Conservation (phyloP, 1,284 basidiomycete species). For the Ustilago curta region DNA sequence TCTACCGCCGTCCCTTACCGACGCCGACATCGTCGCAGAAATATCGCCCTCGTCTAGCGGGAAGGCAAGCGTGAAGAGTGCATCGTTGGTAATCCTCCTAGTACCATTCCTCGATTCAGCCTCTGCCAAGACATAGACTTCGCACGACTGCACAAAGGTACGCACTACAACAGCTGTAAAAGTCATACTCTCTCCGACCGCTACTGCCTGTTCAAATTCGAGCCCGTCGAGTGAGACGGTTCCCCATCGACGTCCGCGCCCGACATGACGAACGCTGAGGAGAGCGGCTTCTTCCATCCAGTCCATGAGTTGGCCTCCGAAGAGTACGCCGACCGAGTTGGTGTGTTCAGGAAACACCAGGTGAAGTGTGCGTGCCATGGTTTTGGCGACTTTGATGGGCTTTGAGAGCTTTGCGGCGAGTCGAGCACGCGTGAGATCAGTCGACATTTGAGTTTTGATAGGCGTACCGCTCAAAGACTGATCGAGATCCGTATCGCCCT, state of each 20-base stretch:
- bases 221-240: slow-evolving; percentile 60
- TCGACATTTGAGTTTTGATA: slow-evolving; percentile 22
- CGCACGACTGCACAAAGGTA: slow-evolving; percentile 51
- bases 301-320: slow-evolving; percentile 62
- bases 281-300: slow-evolving; percentile 63
- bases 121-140: slow-evolving; percentile 58
- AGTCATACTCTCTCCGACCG: slow-evolving; percentile 54
- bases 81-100: slow-evolving; percentile 56
- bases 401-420: slow-evolving; percentile 31
- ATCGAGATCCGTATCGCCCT: slow-evolving; percentile 42
- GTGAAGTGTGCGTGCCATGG: slow-evolving; percentile 49
- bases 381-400: slow-evolving; percentile 50
- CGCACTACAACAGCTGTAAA: slow-evolving; percentile 53
- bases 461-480: slow-evolving; percentile 35
- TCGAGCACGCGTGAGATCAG: slow-evolving; percentile 16
- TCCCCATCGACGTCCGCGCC: slow-evolving; percentile 41
- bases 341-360: slow-evolving; percentile 63
- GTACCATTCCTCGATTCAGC: slow-evolving; percentile 52
- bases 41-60: slow-evolving; percentile 32
- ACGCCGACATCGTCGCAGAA: slow-evolving; percentile 3
- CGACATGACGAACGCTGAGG: slow-evolving; percentile 45
- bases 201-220: slow-evolving; percentile 55
- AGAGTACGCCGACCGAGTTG: slow-evolving; percentile 53
- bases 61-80: slow-evolving; percentile 56
- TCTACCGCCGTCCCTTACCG: slow-evolving; percentile 6